Evolutionary conservation across 2,329 filamentous ascomycete species (phyloP).

Genomic region (Ophiostoma populinum): DNA sequence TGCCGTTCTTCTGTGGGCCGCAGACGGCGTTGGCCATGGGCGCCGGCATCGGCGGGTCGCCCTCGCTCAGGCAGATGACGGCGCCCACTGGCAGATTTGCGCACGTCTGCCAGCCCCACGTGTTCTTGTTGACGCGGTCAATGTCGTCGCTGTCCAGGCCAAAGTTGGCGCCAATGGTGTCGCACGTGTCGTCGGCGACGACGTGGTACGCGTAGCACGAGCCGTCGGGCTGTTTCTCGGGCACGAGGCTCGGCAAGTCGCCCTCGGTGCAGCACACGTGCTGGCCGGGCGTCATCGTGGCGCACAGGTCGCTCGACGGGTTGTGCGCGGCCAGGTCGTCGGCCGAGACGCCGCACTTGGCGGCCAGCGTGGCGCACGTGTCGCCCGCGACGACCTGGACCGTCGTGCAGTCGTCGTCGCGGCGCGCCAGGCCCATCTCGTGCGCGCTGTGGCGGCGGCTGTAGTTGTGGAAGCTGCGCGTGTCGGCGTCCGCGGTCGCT

Average conservation of each 20-base stretch:
- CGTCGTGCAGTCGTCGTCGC: slow-evolving; percentile 6
- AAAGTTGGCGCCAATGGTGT: slow-evolving; percentile 13
- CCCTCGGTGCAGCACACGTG: slow-evolving; percentile 22
- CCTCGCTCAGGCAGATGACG: slow-evolving; percentile 20
- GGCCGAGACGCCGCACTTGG: slow-evolving; percentile 8
- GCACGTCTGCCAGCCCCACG: slow-evolving; percentile 23
- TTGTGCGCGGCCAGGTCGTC: slow-evolving; percentile 15
- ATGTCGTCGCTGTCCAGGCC: slow-evolving; percentile 5
- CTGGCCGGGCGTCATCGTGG: slow-evolving; percentile 17
- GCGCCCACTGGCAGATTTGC: slow-evolving; percentile 13
- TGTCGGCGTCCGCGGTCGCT: not conserved
- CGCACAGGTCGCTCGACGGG: slow-evolving; percentile 15
- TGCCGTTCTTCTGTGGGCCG: slow-evolving; percentile 18
- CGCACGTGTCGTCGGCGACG: slow-evolving; percentile 18
- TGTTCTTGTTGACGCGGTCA: slow-evolving; percentile 18
- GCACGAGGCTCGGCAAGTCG: slow-evolving; percentile 17
- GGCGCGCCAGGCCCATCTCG: not conserved
- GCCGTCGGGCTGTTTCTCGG: slow-evolving; percentile 19
- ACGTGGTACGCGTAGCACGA: slow-evolving; percentile 19
- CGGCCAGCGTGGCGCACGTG: slow-evolving; percentile 5
- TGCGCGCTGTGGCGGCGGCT: not conserved
- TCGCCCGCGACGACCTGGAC: slow-evolving; percentile 6
- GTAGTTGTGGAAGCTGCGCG: not conserved
- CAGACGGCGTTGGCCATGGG: slow-evolving; percentile 17
- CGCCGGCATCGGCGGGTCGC: slow-evolving; percentile 19